These are phyloP conservation scores for Apium graveolens DNA, from an alignment of 129 eudicot genomes.

Conservation along the genomic window DNA sequence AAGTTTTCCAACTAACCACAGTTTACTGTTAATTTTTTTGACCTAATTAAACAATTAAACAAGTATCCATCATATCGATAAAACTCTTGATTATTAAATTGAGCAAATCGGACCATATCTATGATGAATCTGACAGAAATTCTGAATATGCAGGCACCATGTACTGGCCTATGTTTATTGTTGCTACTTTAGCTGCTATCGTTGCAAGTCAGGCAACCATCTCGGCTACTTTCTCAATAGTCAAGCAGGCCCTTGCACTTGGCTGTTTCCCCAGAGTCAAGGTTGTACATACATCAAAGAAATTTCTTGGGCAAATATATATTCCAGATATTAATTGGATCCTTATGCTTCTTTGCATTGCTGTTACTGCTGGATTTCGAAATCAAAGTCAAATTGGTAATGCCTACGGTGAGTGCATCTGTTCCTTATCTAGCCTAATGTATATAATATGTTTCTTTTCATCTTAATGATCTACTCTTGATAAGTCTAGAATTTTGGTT, in stretches of 20 bases:
- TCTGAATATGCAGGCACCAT: conserved; percentile 28
- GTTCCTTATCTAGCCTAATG: not conserved
- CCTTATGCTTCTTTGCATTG: conserved; percentile 52
- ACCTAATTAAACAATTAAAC: not conserved
- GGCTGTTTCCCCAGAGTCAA: conserved; percentile 63
- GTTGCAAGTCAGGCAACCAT: conserved; percentile 60
- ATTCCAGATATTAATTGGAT: conserved; percentile 57
- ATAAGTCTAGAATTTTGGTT: not conserved
- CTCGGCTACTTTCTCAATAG: conserved; percentile 48
- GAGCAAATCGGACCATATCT: not conserved
- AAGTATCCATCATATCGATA: not conserved
- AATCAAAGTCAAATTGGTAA: conserved; percentile 49
- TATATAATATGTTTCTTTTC: not conserved
- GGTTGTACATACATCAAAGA: conserved; percentile 54
- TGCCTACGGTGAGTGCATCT: conserved; percentile 36
- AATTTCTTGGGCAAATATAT: conserved; percentile 48
- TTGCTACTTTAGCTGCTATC: conserved; percentile 49
- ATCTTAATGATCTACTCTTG: not conserved
- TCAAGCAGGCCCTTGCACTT: conserved; percentile 45
- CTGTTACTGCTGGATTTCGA: conserved; percentile 47
- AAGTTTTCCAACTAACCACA: not conserved
- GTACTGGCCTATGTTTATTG: conserved; percentile 48
- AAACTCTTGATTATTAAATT: not conserved
- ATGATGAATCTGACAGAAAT: not conserved
- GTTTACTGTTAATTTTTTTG: not conserved